phyloP scores from a whole-genome alignment of 2,329 filamentous ascomycete genomes.

The Cladophialophora psammophila region DNA sequence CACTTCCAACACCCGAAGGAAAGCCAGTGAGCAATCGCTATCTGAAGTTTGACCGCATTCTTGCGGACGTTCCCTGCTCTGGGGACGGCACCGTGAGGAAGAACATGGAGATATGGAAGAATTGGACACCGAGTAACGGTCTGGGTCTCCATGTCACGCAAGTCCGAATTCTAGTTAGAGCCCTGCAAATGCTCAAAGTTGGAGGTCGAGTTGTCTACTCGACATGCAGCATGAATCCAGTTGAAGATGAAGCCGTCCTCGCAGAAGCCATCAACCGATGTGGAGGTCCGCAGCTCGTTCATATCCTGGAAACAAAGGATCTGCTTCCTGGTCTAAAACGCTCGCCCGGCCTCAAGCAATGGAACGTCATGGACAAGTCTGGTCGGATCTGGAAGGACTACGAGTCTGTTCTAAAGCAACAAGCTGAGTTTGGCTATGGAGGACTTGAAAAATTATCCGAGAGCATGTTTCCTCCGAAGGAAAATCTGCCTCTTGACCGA shows the following conservation, averaged over 20 bases:
- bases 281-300: constrained; percentile 80
- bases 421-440: constrained; percentile 63
- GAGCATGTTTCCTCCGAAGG: constrained; percentile 81
- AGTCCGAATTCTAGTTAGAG: constrained; percentile 85
- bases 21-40: constrained; percentile 68
- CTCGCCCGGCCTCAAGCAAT: constrained; percentile 76
- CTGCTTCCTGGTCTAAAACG: constrained; percentile 79
- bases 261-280: constrained; percentile 88
- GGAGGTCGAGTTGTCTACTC: constrained; percentile 96
- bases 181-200: constrained; percentile 93
- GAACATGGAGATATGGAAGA: constrained; percentile 92
- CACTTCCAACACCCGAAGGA: constrained; percentile 61
- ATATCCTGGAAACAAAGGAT: constrained; percentile 82
- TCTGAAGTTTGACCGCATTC: constrained; percentile 94
- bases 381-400: constrained; percentile 80
- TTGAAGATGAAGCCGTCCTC: constrained; percentile 95
- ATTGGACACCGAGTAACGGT: constrained; percentile 88
- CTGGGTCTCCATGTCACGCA: constrained; percentile 88
- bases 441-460: constrained; percentile 74
- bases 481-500: constrained; percentile 77
- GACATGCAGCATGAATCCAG: constrained; percentile 97
- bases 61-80: constrained; percentile 96
- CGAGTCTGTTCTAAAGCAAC: constrained; percentile 76
- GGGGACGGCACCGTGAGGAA: constrained; percentile 94
- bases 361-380: constrained; percentile 91